Evolutionary conservation across 768 basidiomycete genomes (phyloP).

Genomic region (Boletellus ananiceps): DNA sequence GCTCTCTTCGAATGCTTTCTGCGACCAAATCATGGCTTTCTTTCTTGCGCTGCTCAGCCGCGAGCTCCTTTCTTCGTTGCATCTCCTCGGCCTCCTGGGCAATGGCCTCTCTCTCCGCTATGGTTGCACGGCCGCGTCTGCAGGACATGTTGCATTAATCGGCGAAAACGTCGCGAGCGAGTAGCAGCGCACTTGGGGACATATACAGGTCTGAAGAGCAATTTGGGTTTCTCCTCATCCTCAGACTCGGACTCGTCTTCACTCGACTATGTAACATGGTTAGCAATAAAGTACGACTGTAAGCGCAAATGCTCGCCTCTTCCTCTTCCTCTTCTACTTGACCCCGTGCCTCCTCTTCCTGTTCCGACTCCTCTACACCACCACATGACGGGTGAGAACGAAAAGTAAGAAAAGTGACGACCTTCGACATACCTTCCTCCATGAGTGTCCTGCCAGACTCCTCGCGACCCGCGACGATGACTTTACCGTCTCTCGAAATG

Average conservation of each 20-base stretch:
- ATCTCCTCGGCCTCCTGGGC: constrained; percentile 75
- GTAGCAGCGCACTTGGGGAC: constrained; percentile 73
- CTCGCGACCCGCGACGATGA: constrained; percentile 71
- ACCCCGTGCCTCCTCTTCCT: constrained; percentile 45
- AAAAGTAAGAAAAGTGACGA: constrained; percentile 12
- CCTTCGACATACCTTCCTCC: constrained; percentile 43
- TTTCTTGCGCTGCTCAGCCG: constrained; percentile 77
- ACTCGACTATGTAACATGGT: constrained; percentile 54
- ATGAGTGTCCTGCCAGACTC: constrained; percentile 72
- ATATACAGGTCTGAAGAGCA: constrained; percentile 88
- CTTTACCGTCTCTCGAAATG: constrained; percentile 75
- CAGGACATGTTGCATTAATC: constrained; percentile 5
- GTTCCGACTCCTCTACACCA: constrained; percentile 25
- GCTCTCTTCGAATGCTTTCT: constrained; percentile 86
- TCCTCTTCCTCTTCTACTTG: constrained; percentile 31
- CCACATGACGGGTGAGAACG: constrained; percentile 2
- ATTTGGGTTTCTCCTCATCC: constrained; percentile 68
- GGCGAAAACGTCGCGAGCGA: not conserved
- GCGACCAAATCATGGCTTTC: constrained; percentile 92
- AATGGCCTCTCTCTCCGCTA: constrained; percentile 63
- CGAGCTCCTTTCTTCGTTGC: constrained; percentile 60
- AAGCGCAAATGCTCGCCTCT: constrained; percentile 33
- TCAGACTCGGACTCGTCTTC: constrained; percentile 81
- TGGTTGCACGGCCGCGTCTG: constrained; percentile 73
- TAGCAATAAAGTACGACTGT: constrained; percentile 9